These are phyloP conservation scores for Ceratobasidium sp. DNA, from an alignment of 1,284 basidiomycete genomes.

Conservation along the genomic window DNA sequence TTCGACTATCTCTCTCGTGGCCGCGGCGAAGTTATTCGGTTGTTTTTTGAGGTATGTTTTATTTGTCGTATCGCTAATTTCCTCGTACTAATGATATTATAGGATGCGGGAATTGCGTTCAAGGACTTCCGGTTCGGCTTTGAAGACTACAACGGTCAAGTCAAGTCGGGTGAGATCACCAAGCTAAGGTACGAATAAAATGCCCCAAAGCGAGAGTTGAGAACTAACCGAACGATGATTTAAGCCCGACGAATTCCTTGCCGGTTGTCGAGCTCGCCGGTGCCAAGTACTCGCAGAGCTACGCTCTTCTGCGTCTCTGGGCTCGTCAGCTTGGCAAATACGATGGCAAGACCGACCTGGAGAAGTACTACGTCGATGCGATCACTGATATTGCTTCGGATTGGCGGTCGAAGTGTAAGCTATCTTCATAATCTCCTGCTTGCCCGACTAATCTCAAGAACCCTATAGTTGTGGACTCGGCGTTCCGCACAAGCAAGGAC, in stretches of 20 bases:
- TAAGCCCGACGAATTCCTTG: constrained; percentile 25
- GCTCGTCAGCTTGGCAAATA: constrained; percentile 32
- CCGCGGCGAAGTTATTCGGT: constrained; percentile 35
- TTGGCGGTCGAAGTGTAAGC: constrained; percentile 33
- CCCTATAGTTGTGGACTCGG: constrained; percentile 16
- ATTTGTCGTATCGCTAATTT: neutral
- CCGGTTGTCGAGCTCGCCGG: constrained; percentile 29
- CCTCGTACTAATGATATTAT: neutral
- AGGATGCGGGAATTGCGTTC: constrained; percentile 40
- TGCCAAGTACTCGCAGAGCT: constrained; percentile 25
- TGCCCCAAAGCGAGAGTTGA: neutral
- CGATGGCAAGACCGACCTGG: constrained; percentile 34
- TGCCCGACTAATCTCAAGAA: neutral
- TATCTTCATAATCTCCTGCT: neutral
- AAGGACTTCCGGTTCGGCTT: constrained; percentile 22
- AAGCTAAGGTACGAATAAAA: constrained; percentile 13
- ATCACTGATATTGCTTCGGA: constrained; percentile 37
- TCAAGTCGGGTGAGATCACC: constrained; percentile 29
- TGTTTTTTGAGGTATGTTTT: constrained; percentile 30
- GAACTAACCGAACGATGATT: neutral
- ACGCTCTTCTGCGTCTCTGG: constrained; percentile 26
- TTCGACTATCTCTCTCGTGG: constrained; percentile 28
- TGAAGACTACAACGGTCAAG: constrained; percentile 25
- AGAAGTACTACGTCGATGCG: constrained; percentile 37
- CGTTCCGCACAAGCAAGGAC: constrained; percentile 2